phyloP scores from a whole-genome alignment of 1,139 yeast genomes.

The Candida sanyaensis region DNA sequence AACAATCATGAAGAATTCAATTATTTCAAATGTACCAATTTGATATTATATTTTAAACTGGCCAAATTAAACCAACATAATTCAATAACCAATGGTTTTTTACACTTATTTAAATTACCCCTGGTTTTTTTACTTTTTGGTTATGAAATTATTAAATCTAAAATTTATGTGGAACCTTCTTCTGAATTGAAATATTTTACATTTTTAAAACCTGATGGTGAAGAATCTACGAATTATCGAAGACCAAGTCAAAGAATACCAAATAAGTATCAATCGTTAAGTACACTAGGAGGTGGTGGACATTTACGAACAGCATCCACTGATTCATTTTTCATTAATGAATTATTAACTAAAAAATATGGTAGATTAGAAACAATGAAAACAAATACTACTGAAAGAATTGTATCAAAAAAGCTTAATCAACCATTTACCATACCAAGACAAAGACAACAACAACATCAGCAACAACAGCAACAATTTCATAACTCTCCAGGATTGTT shows the following conservation, averaged over 20 bases:
- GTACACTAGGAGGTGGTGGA: constrained; percentile 27
- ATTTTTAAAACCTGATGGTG: constrained; percentile 26
- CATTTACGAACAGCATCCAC: constrained; percentile 38
- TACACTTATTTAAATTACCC: constrained; percentile 35
- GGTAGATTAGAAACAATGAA: constrained; percentile 14
- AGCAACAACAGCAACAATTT: not conserved
- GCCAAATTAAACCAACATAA: constrained; percentile 17
- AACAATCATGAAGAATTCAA: constrained; percentile 45
- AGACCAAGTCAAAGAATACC: constrained; percentile 6
- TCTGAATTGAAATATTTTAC: constrained; percentile 36
- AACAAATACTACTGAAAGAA: constrained; percentile 8
- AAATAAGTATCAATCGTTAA: constrained; percentile 24
- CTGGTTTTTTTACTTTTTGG: constrained; percentile 32
- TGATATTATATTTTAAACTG: constrained; percentile 34
- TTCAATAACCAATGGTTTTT: constrained; percentile 14
- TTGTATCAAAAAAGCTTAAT: constrained; percentile 3
- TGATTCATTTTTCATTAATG: constrained; percentile 37
- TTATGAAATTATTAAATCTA: constrained; percentile 31
- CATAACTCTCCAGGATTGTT: not conserved
- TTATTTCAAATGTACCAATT: constrained; percentile 41
- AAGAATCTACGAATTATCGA: constrained; percentile 17
- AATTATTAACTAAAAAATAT: constrained; percentile 27
- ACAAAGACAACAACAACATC: constrained; percentile 4
- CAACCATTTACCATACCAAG: constrained; percentile 5
- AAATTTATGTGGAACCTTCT: constrained; percentile 15